Base-by-base conservation (phyloP, 2,329 filamentous ascomycete species). In the Bipolaris cookei region DNA sequence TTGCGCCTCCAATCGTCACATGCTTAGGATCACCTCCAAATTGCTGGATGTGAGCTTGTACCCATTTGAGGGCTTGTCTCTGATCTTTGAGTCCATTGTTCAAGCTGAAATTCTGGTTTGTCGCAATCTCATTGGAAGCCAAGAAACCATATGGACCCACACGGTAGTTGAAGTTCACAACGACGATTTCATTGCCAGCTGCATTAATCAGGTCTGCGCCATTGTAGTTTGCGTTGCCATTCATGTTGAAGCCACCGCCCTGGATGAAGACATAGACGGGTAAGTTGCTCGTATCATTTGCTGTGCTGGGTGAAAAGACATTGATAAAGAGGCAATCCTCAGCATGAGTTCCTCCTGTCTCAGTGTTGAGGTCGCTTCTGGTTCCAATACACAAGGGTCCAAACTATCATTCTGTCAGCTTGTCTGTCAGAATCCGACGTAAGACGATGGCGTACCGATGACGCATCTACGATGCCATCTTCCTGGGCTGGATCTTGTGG, bases 401-500 rank as follows among this genome's bases (percentile, higher is more conserved):
- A 50, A 72, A 75, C 70, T 76, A 46, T 3, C 11, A 5, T 16
- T 8, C 5, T 23, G 54, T 65, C 45, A 70, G 61, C 23, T n/a
- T n/a, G 11, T 21, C 21, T 25, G 21, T 25, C 20, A 6, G n/a
- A 23, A 8, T 8, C 6, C 4, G 39, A 21, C 13, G 5, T 14
- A 39, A 14, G 7, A 44, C 20, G 6, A 25, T 45, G 50, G 38
- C 50, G 37, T 64, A 73, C 71, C 54, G 70, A 53, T 23, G 62
- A 66, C 3, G 89, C 89, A 53, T 80, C 66, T 54, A 86, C 82
- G 3, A 84, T 69, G 1, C 76, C 78, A 2, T 75, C 57, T 16
- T 79, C 76, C 1, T 71, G 64, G 0, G 76, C 61, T 1, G 90
- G 90, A 70, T 90, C 87, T 65, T 83, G 78, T 0, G 91, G 89